Base-by-base conservation (phyloP, 2,329 filamentous ascomycete species). In the Lasiodiplodia sp. region DNA sequence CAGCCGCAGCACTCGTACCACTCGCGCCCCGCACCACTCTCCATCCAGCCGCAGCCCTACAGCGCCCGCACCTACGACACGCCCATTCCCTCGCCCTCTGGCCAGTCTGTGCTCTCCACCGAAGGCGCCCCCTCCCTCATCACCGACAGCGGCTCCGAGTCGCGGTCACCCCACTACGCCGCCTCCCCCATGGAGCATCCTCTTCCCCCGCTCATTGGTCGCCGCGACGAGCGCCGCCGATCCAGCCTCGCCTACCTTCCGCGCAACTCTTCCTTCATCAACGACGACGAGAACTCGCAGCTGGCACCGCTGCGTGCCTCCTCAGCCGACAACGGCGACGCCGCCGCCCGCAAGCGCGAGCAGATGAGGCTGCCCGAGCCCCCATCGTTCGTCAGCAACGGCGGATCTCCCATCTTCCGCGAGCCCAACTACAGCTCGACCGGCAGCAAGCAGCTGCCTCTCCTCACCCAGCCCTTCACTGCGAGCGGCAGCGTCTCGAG, bases 51-150 rank as follows among this genome's bases (percentile, higher is more conserved):
- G 60, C 71, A 71, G 23, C 70, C 75, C 25, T 73, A 72, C 40
- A 67, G 73, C 51, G 70, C 71, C 73, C 77, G 69, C 72, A 73
- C 73, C 55, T 79, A 82, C 70, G 88, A 91, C 69, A 84, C 84
- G 11, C 85, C 89, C 44, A 84, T 91, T 72, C 88, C 87, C 52
- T 92, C 89, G 10, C 90, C 90, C 16, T 84, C 82, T 18, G 84
- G 87, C 64, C 87, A 85, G 72, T 91, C 88, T 2, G 87, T 90
- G 66, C 84, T 86, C 49, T 92, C 90, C 2, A 81, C 86, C 18
- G 89, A 91, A 55, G 83, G 84, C 37, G 87, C 89, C 4, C 90
- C 90, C 7, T 92, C 91, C 1, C 84, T 93, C 71, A 84, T 92
- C 62, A 93, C 92, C 0, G 92, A 96, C 77, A 80, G 76, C 60